Conservation (phyloP, 192 early-diverging fungal genomes). For the Entophlyctis helioformis region DNA sequence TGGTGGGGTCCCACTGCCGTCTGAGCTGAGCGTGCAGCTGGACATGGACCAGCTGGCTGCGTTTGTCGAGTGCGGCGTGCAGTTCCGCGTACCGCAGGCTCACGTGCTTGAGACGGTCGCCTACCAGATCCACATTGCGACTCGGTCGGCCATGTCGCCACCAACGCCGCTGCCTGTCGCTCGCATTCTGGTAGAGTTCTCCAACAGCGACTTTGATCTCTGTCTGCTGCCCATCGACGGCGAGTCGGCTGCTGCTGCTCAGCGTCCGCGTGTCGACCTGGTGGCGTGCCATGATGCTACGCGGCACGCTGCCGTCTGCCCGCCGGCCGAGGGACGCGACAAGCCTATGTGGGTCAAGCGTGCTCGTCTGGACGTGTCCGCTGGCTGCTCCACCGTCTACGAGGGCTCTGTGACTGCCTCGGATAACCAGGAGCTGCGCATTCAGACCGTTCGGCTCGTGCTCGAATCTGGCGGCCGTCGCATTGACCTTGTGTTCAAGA, state of each 20-base stretch:
- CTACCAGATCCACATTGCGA: conserved; percentile 48
- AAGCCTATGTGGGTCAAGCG: conserved; percentile 18
- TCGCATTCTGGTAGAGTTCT: conserved; percentile 43
- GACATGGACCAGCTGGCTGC: conserved; percentile 57
- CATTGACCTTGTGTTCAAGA: conserved; percentile 13
- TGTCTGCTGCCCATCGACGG: conserved; percentile 19
- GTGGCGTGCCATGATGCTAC: conserved; percentile 1
- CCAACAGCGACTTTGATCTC: conserved; percentile 43
- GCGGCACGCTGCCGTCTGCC: not conserved
- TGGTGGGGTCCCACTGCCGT: too few species aligned
- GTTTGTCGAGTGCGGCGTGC: conserved; percentile 31
- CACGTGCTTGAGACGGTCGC: conserved; percentile 41
- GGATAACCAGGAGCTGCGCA: conserved; percentile 48
- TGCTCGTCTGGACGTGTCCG: conserved; percentile 34
- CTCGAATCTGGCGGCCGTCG: conserved; percentile 4
- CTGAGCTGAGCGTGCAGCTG: conserved; percentile 8
- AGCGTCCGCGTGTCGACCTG: not conserved
- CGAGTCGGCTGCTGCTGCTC: too few species aligned
- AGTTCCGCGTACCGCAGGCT: conserved; percentile 21
- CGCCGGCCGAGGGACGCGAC: conserved; percentile 2
- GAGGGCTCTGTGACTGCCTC: conserved; percentile 42
- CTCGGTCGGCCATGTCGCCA: conserved; percentile 22
- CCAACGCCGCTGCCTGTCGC: conserved; percentile 33
- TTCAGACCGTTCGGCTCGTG: conserved; percentile 18
- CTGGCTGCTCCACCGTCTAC: conserved; percentile 37